These are phyloP conservation scores for Solidago caesia DNA, from an alignment of 129 eudicot genomes.

Conservation along the genomic window DNA sequence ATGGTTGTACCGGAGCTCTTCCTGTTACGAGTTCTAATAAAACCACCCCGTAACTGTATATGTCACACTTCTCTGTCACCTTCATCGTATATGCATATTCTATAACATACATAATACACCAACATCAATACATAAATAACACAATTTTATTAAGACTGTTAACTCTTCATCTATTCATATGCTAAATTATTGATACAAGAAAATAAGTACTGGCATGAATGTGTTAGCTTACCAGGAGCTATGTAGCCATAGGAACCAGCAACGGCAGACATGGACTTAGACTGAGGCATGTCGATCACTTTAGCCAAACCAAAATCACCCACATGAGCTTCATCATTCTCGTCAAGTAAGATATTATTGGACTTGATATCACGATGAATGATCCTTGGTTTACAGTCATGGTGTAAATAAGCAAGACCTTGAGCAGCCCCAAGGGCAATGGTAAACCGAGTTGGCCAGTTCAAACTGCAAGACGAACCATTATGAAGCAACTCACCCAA, in stretches of 20 bases:
- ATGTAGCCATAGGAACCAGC: slow-evolving; percentile 99
- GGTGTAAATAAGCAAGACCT: slow-evolving; percentile 89
- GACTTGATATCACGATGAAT: slow-evolving; percentile 96
- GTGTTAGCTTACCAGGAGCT: slow-evolving; percentile 75
- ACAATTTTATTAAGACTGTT: too few relatives aligned
- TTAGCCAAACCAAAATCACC: slow-evolving; percentile 99
- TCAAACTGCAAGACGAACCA: slow-evolving; percentile 50
- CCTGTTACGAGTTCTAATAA: slow-evolving; percentile 89
- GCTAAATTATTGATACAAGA: neutral
- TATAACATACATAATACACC: slow-evolving; percentile 30
- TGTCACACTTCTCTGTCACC: slow-evolving; percentile 92
- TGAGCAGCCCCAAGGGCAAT: slow-evolving; percentile 96
- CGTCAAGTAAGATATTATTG: slow-evolving; percentile 84
- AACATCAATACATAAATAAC: too few relatives aligned
- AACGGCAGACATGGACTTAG: slow-evolving; percentile 96
- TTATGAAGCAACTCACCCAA: slow-evolving; percentile 84
- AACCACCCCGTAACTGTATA: slow-evolving; percentile 95
- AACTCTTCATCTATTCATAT: too few relatives aligned
- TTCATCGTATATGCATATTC: slow-evolving; percentile 99
- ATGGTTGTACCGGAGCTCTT: slow-evolving; percentile 83
- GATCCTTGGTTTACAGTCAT: slow-evolving; percentile 92
- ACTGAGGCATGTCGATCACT: slow-evolving; percentile 97
- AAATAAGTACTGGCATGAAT: neutral
- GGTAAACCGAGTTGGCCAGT: slow-evolving; percentile 74
- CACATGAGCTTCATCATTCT: slow-evolving; percentile 92